Conservation (phyloP, 2,329 filamentous ascomycete genomes). For the Penicillium sp. region DNA sequence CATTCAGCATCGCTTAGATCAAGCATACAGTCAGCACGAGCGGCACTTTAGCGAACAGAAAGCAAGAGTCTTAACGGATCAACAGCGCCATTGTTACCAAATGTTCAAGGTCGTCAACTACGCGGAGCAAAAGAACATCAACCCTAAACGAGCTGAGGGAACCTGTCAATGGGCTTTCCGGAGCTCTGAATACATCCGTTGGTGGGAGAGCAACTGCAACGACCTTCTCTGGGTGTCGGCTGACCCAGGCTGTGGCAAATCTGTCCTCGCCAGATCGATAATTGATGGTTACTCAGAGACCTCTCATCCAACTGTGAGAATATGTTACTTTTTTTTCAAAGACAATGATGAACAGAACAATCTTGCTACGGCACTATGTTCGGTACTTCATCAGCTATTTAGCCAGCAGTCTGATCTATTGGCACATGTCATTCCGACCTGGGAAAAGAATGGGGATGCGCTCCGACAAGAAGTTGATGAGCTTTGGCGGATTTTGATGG, state of each 20-base stretch:
- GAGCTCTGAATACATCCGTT: slow-evolving; percentile 29
- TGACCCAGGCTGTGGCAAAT: slow-evolving; percentile 46
- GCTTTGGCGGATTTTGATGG: slow-evolving; percentile 20
- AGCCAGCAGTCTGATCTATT: slow-evolving; percentile 27
- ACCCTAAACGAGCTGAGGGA: slow-evolving; percentile 28
- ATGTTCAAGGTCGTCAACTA: slow-evolving; percentile 31
- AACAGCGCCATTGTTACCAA: slow-evolving; percentile 25
- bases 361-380: slow-evolving; percentile 34
- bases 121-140: slow-evolving; percentile 34
- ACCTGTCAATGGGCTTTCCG: slow-evolving; percentile 40
- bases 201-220: slow-evolving; percentile 21
- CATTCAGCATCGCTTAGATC: slow-evolving; percentile 5
- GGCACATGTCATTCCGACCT: slow-evolving; percentile 19
- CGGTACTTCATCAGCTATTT: slow-evolving; percentile 44
- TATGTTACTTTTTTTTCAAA: slow-evolving; percentile 45
- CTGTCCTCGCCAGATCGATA: slow-evolving; percentile 39
- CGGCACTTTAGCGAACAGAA: slow-evolving; percentile 6
- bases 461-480: slow-evolving; percentile 14
- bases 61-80: slow-evolving; percentile 3
- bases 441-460: slow-evolving; percentile 21
- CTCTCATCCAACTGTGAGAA: slow-evolving; percentile 16
- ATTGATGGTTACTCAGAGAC: slow-evolving; percentile 32
- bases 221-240: slow-evolving; percentile 44
- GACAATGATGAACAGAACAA: slow-evolving; percentile 38
- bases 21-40: slow-evolving; percentile 10